Evolutionary conservation across 1,284 basidiomycete species (phyloP).

Genomic region (Vanrija humicola): DNA sequence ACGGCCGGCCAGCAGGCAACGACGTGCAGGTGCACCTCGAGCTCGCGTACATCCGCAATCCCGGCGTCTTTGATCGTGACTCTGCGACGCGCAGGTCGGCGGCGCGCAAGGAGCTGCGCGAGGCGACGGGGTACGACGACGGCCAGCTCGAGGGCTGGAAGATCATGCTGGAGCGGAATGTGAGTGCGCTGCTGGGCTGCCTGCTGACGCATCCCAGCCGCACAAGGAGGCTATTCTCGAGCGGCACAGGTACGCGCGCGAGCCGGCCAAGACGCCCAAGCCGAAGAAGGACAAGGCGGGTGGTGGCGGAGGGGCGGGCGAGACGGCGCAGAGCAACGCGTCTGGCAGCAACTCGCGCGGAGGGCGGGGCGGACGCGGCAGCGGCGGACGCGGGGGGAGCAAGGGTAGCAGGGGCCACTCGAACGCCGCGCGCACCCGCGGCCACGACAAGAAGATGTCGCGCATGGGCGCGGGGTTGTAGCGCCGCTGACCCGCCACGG

Average conservation of each 20-base stretch:
- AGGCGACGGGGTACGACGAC: conserved; percentile 62
- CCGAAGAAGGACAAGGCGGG: neutral
- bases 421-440: conserved; percentile 47
- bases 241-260: conserved; percentile 27
- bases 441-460: conserved; percentile 48
- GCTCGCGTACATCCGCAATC: conserved; percentile 67
- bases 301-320: conserved; percentile 1
- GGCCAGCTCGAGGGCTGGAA: conserved; percentile 84
- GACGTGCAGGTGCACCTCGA: conserved; percentile 63
- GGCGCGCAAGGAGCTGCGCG: conserved; percentile 60
- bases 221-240: conserved; percentile 48
- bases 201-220: conserved; percentile 22
- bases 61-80: conserved; percentile 71
- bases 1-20: neutral
- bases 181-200: conserved; percentile 49
- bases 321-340: no score
- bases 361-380: conserved; percentile 23
- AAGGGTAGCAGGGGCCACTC: conserved; percentile 47
- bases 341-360: conserved; percentile 14
- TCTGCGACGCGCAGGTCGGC: conserved; percentile 64
- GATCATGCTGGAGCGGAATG: conserved; percentile 78
- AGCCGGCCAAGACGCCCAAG: conserved; percentile 6
- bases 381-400: conserved; percentile 29
- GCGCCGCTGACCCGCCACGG: no score
- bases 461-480: conserved; percentile 36